phyloP scores from a whole-genome alignment of 305 asterid species.

The Solanum hybrid region DNA sequence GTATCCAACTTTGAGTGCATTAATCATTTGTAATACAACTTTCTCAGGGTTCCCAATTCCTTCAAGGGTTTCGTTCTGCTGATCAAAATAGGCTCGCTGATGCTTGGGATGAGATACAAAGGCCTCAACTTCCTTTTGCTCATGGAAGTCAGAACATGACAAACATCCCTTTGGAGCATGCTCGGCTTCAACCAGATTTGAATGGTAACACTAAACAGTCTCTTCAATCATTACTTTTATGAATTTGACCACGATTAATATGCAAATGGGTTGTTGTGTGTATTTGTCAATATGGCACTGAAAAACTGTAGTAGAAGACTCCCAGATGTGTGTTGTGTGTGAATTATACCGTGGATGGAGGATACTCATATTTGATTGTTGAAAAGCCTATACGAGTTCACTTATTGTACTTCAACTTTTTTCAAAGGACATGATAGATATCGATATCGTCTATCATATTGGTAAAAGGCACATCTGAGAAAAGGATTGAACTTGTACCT shows the following conservation, averaged over 20 bases:
- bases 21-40: slow-evolving; percentile 1
- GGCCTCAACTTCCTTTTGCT: slow-evolving; percentile 53
- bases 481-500: background rate
- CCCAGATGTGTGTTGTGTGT: background rate
- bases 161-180: slow-evolving; percentile 30
- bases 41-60: slow-evolving; percentile 69
- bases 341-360: background rate
- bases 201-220: slow-evolving; percentile 40
- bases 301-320: background rate
- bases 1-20: background rate
- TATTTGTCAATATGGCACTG: background rate
- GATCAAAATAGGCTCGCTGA: slow-evolving; percentile 74
- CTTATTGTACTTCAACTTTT: background rate
- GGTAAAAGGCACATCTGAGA: background rate
- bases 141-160: slow-evolving; percentile 19
- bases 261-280: background rate
- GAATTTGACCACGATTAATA: background rate
- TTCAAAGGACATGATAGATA: background rate
- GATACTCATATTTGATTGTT: background rate
- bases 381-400: background rate
- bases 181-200: slow-evolving; percentile 47
- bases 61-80: slow-evolving; percentile 64
- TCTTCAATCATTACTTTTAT: background rate
- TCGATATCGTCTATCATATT: background rate
- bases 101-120: slow-evolving; percentile 89